phyloP scores from a whole-genome alignment of 2,329 filamentous ascomycete species.

The Fusarium austroafricanum region DNA sequence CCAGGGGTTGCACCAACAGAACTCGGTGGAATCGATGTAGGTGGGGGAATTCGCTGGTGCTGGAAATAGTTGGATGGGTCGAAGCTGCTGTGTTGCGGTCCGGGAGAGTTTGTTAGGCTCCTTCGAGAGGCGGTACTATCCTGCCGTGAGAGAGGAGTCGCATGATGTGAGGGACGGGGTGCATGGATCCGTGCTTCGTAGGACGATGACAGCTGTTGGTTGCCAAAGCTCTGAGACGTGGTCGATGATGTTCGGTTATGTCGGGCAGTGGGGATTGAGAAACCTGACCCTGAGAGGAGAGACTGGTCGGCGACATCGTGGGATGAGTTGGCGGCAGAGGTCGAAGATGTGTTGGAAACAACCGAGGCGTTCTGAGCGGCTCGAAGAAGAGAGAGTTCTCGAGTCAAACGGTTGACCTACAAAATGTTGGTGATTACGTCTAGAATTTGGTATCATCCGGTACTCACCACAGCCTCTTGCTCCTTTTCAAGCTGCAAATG shows the following conservation, averaged over 20 bases:
- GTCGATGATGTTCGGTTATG: slow-evolving; percentile 70
- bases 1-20: slow-evolving; percentile 57
- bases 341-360: slow-evolving; percentile 73
- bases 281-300: slow-evolving; percentile 67
- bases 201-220: slow-evolving; percentile 50
- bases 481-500: slow-evolving; percentile 93
- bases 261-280: slow-evolving; percentile 66
- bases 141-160: slow-evolving; percentile 63
- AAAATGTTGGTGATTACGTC: not conserved
- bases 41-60: slow-evolving; percentile 56
- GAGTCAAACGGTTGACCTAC: slow-evolving; percentile 90
- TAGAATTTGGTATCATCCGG: fast-evolving
- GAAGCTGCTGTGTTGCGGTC: slow-evolving; percentile 58
- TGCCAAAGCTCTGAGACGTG: slow-evolving; percentile 63
- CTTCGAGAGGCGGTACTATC: slow-evolving; percentile 66
- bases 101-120: slow-evolving; percentile 63
- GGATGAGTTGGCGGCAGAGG: slow-evolving; percentile 64
- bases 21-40: slow-evolving; percentile 50
- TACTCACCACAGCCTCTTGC: slow-evolving; percentile 86
- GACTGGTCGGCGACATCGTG: slow-evolving; percentile 63
- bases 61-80: slow-evolving; percentile 61
- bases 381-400: slow-evolving; percentile 87
- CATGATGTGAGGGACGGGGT: slow-evolving; percentile 58
- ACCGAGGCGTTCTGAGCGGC: slow-evolving; percentile 74
- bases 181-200: slow-evolving; percentile 57